phyloP scores from a whole-genome alignment of 75 land plant species.

The Pseudotsuga menziesii region DNA sequence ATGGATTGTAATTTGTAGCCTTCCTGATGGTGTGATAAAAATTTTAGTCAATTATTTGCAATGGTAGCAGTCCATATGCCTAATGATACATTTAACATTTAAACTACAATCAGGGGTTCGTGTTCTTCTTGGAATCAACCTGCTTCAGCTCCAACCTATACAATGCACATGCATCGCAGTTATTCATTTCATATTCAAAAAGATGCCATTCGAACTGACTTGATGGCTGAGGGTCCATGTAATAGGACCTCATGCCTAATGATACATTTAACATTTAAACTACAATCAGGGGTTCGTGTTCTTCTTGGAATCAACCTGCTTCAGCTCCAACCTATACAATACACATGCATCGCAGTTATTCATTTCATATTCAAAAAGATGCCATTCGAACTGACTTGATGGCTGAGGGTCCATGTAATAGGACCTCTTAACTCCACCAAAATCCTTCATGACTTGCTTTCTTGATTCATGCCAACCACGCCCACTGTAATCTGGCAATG shows the following conservation, averaged over 20 bases:
- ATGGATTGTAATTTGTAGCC: no score
- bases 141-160: constrained; percentile 84
- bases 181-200: constrained; percentile 80
- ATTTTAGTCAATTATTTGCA: no score
- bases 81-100: no score
- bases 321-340: constrained; percentile 79
- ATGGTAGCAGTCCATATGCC: no score
- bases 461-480: constrained; percentile 99
- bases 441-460: constrained; percentile 92
- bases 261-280: no score
- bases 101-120: constrained; percentile 7
- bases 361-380: constrained; percentile 88
- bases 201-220: constrained; percentile 85
- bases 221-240: constrained; percentile 94
- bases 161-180: constrained; percentile 76
- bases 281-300: constrained; percentile 9
- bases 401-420: constrained; percentile 99
- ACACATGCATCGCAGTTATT: constrained; percentile 76
- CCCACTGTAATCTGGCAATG: constrained; percentile 79
- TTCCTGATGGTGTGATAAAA: no score
- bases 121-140: constrained; percentile 67
- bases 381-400: constrained; percentile 70
- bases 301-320: constrained; percentile 78
- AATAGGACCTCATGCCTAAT: constrained; percentile 91
- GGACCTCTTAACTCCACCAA: constrained; percentile 82